Percentiles rank a stretch among this genome's conserved stretches.
Evolutionary conservation across 331 rosid genomes (phyloP).

Genomic region (Quercus phellos): DNA sequence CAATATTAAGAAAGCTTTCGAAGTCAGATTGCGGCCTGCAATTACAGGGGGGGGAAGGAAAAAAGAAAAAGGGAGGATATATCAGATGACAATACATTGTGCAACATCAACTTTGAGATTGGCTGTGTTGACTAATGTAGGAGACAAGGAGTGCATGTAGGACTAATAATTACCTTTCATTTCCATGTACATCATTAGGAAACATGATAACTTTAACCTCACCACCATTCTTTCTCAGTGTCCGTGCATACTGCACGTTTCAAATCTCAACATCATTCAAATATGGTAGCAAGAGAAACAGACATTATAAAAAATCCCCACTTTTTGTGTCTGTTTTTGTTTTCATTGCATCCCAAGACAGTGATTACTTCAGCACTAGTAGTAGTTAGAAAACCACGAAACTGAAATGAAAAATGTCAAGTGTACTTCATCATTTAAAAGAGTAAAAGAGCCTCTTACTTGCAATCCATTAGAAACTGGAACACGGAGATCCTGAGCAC

Average conservation of each 20-base stretch:
- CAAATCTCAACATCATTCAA: constrained; percentile 13
- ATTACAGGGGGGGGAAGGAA: background rate
- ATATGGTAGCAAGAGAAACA: background rate
- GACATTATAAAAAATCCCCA: background rate
- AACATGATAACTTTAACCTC: constrained; percentile 61
- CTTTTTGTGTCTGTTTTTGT: background rate
- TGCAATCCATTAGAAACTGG: constrained; percentile 75
- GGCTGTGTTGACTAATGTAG: background rate
- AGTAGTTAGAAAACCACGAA: background rate
- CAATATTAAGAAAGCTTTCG: constrained; percentile 80
- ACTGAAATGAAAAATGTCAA: background rate
- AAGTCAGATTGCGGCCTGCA: constrained; percentile 90
- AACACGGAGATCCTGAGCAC: constrained; percentile 90
- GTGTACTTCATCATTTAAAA: background rate
- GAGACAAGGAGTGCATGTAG: background rate
- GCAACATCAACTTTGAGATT: background rate
- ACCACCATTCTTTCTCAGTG: constrained; percentile 67
- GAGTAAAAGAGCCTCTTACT: constrained; percentile 43
- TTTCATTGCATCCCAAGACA: background rate
- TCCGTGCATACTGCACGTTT: constrained; percentile 67
- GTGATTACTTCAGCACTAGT: background rate
- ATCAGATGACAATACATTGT: constrained; percentile 9
- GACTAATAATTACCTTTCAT: constrained; percentile 54
- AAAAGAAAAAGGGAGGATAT: background rate
- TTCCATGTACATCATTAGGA: constrained; percentile 69